These are phyloP conservation scores for Curvularia sp. DNA, from an alignment of 2,329 filamentous ascomycete genomes.

Conservation along the genomic window DNA sequence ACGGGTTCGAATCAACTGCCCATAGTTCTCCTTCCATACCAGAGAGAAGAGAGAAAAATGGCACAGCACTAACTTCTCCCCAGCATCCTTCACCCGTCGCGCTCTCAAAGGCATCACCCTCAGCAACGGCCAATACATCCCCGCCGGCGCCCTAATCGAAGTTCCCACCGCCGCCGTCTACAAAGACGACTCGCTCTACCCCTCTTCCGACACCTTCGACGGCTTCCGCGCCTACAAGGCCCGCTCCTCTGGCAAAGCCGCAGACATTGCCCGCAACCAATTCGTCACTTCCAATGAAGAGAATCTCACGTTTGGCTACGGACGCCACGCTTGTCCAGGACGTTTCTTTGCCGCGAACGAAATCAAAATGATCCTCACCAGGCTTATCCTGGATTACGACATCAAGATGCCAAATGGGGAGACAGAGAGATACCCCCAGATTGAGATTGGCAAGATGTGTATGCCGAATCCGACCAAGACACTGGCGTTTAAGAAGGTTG, in stretches of 20 bases:
- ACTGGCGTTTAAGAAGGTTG: constrained; percentile 29
- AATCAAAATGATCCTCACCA: constrained; percentile 45
- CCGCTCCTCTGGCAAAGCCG: constrained; percentile 29
- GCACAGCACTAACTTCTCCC: background rate
- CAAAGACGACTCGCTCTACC: constrained; percentile 33
- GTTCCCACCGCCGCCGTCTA: constrained; percentile 38
- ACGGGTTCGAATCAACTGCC: too few relatives aligned
- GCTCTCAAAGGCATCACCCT: constrained; percentile 60
- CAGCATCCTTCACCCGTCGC: constrained; percentile 58
- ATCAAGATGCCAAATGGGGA: constrained; percentile 31
- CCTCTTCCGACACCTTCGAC: constrained; percentile 38
- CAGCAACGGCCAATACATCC: constrained; percentile 60
- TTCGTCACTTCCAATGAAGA: constrained; percentile 40
- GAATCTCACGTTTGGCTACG: constrained; percentile 41
- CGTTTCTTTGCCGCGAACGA: constrained; percentile 45
- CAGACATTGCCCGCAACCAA: constrained; percentile 40
- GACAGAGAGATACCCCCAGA: constrained; percentile 25
- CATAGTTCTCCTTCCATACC: too few relatives aligned
- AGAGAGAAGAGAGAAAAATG: background rate
- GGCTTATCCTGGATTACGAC: constrained; percentile 39
- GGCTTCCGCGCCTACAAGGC: constrained; percentile 44
- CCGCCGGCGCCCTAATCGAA: constrained; percentile 46
- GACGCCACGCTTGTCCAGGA: constrained; percentile 43
- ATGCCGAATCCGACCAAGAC: constrained; percentile 25
- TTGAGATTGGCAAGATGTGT: constrained; percentile 21